Percentiles rank a stretch among this genome's conserved stretches.
These are phyloP conservation scores for Sparassis latifolia DNA, from an alignment of 1,284 basidiomycete species.

Conservation along the genomic window DNA sequence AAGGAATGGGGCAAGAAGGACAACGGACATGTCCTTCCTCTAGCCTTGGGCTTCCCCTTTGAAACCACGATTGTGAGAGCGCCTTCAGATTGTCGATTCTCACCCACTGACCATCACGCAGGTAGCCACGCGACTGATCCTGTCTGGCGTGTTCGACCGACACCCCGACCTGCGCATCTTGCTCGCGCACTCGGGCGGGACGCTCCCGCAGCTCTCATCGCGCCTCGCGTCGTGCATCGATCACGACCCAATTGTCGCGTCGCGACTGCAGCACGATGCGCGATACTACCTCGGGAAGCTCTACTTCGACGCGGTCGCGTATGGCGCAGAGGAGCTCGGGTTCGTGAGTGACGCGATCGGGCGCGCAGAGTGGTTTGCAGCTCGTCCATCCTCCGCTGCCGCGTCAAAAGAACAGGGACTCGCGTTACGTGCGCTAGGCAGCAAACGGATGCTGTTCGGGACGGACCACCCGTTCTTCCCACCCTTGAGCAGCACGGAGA, in stretches of 20 bases:
- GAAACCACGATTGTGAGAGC: conserved; percentile 77
- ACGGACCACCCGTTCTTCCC: conserved; percentile 92
- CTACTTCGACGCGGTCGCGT: conserved; percentile 79
- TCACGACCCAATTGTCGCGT: conserved; percentile 75
- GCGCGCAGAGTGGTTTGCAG: conserved; percentile 48
- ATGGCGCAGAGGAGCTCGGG: conserved; percentile 76
- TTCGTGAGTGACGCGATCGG: conserved; percentile 68
- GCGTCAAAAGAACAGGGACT: conserved; percentile 14
- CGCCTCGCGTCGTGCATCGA: conserved; percentile 77
- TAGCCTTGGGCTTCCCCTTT: conserved; percentile 84
- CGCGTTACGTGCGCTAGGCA: conserved; percentile 28
- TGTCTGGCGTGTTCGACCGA: conserved; percentile 75
- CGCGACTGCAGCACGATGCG: conserved; percentile 74
- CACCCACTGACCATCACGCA: conserved; percentile 19
- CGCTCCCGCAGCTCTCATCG: conserved; percentile 74
- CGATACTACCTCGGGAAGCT: conserved; percentile 76
- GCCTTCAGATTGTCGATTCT: not conserved
- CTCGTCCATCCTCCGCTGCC: conserved; percentile 26
- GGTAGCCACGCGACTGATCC: conserved; percentile 76
- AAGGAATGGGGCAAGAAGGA: conserved; percentile 65
- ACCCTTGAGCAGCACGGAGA: conserved; percentile 59
- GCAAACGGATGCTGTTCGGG: conserved; percentile 69
- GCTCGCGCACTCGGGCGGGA: conserved; percentile 81
- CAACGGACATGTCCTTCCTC: conserved; percentile 81
- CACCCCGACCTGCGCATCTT: conserved; percentile 69